Evolutionary conservation across 306 rosid genomes (phyloP), one percentile per base, ranked within the genome.

Genomic region (Astragalus glycyphyllos): DNA sequence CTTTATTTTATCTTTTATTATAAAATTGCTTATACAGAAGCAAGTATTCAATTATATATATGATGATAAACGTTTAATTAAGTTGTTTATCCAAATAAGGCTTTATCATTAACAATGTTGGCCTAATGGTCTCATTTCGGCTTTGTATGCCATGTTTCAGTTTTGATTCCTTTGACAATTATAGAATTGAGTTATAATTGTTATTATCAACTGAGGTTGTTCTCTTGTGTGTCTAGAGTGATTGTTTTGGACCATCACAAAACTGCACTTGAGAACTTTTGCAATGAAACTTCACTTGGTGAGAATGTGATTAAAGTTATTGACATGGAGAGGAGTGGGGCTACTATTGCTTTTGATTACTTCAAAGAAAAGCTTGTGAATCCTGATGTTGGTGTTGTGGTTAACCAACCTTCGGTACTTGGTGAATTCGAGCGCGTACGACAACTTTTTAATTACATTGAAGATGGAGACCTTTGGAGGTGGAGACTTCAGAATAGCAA

Each of bases 401-500:
- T 64, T 64, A 63, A 35, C 41, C 23, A 59, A 42, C 80, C 54
- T 35, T 66, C 53, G 6, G 84, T 61, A 73, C 72, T 80, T 12
- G 35, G 74, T 37, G 81, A 79, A 73, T 90, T 84, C 63, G 89
- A 87, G 34, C 86, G 84, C 20, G 77, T 78, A 32, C 35, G 80
- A 41, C 55, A 58, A 61, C 77, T 94, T 60, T 90, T 81, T 64
- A 79, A 81, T 34, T 89, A 90, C 79, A 77, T 90, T 65, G 98
- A 94, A 81, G 98, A 89, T 74, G 98, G 84, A 14, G 98, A 94
- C 84, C 83, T 94, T 47, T 90, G 98, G 97, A 85, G 86, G 79
- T 94, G 97, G 97, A 86, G 70, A 47, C 95, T 90, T 57, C 84
- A 77, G 0, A 79, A 86, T 72, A 89, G 96, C 80, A 94, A 90